These are phyloP conservation scores for Phlebiopsis gigantea DNA, from an alignment of 768 basidiomycete species.

Conservation along the genomic window DNA sequence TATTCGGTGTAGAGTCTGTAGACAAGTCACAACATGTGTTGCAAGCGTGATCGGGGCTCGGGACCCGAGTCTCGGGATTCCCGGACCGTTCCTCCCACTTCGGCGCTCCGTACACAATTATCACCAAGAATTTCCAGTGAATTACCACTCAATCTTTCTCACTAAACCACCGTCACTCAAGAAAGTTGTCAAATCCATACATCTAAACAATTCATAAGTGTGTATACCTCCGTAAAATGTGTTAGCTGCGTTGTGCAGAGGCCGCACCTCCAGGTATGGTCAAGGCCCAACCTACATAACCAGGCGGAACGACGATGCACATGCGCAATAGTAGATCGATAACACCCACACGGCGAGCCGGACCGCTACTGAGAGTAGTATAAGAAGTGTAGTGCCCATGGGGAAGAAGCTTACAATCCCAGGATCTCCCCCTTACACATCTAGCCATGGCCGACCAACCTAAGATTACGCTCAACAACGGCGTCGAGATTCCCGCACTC, in stretches of 20 bases:
- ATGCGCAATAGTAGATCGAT: neutral
- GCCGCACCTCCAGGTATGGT: neutral
- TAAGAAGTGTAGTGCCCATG: neutral
- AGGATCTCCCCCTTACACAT: neutral
- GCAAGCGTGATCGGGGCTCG: too few relatives aligned
- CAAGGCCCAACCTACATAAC: neutral
- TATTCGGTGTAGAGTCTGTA: too few relatives aligned
- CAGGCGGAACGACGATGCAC: neutral
- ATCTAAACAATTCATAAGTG: neutral
- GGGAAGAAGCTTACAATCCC: too few relatives aligned
- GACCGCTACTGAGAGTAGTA: neutral
- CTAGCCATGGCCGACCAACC: conserved; percentile 22
- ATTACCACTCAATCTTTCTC: neutral
- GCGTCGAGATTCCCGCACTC: conserved; percentile 46
- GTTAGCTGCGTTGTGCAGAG: neutral
- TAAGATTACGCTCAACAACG: conserved; percentile 58
- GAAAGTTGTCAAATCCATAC: neutral
- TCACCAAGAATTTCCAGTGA: neutral
- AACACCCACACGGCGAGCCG: conserved; percentile 1
- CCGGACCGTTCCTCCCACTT: too few relatives aligned
- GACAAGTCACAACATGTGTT: too few relatives aligned
- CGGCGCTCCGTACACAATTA: too few relatives aligned
- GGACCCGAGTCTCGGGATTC: too few relatives aligned
- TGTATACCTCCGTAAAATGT: neutral
- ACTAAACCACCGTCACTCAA: too few relatives aligned